Base-by-base conservation (phyloP, 805 yeast genomes). In the Candida takata region DNA sequence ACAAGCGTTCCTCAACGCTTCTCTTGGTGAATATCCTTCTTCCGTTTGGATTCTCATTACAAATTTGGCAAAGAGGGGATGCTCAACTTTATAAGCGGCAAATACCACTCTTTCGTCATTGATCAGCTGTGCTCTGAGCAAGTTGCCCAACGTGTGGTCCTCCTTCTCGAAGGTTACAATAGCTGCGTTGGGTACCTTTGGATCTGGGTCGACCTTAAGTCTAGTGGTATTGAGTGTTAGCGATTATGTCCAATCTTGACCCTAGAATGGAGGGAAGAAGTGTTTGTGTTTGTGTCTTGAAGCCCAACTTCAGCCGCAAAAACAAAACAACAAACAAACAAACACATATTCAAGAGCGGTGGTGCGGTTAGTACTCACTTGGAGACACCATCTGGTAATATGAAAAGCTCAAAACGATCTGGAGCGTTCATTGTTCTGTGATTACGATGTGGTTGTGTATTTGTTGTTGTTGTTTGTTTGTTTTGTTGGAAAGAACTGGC, bases 81-180 rank as follows among this genome's bases (percentile, higher is more conserved):
- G 99, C 63, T 92, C 97, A 29, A 92, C 87, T 60, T 92, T 92
- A 69, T 92, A 92, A 24, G 97, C 98, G 29, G 95, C 97, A 58
- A 88, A 92, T 24, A 92, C 58, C n/a, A 92, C 99, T 47, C 79
- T 77, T 33, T 79, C 77, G 58, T 92, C 97, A 53, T 78, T 79
- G 42, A 86, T 70, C 38, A 92, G 73, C 57, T 90, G 95, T 20
- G 88, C 79, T 55, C 95, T 74, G 41, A 92, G 70, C 50, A 92
- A 61, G 58, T 92, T 92, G 19, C 95, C 98, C 41, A 92, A 69
- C 4, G 99, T 92, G 57, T 92, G 99, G 60, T 92, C 99, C 60
- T 92, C 99, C 57, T 95, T 81, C 61, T 92, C 97, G 49, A 92
- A 86, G 43, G 85, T 86, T 48, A 92, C 73, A 42, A 88, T 76